Evolutionary conservation across 108 stramenopile genomes (phyloP).

Genomic region (Parmales sp.): DNA sequence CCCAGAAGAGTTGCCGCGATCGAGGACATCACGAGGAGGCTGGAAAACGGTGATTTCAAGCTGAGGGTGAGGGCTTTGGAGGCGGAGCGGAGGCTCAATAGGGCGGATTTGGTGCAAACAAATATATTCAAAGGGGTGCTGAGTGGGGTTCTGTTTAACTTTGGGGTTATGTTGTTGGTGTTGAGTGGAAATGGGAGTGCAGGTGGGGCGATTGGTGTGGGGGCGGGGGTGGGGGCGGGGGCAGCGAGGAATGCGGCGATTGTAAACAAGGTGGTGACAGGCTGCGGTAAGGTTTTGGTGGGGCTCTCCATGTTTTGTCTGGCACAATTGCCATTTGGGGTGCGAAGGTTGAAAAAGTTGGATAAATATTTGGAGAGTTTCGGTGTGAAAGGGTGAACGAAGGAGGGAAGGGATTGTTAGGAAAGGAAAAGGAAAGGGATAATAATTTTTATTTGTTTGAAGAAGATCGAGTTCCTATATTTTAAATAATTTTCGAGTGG

Average conservation of each 20-base stretch:
- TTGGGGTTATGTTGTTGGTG: slow-evolving; percentile 45
- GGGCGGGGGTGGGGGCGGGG: neutral
- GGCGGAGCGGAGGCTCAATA: slow-evolving; percentile 71
- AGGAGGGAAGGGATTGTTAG: neutral
- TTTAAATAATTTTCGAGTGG: no score
- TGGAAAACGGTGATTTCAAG: slow-evolving; percentile 87
- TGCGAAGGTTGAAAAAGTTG: slow-evolving; percentile 49
- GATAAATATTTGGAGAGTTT: slow-evolving; percentile 71
- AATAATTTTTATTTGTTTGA: neutral
- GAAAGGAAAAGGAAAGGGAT: neutral
- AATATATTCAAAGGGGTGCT: slow-evolving; percentile 64
- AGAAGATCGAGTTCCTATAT: no score
- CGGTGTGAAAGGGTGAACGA: slow-evolving; percentile 31
- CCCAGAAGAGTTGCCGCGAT: slow-evolving; percentile 70
- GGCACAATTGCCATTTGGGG: slow-evolving; percentile 50
- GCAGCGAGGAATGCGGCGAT: slow-evolving; percentile 22
- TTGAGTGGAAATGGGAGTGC: no score
- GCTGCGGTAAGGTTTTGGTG: slow-evolving; percentile 37
- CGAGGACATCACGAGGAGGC: slow-evolving; percentile 58
- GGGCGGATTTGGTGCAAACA: slow-evolving; percentile 67
- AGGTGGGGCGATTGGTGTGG: no score
- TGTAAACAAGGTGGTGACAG: slow-evolving; percentile 28
- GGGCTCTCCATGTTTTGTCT: slow-evolving; percentile 52
- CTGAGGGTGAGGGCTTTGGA: slow-evolving; percentile 81
- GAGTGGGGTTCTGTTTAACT: slow-evolving; percentile 55